Percentiles rank a stretch among this genome's conserved stretches.
Evolutionary conservation across 768 basidiomycete species (phyloP).

Genomic region (Amanita phalloides): DNA sequence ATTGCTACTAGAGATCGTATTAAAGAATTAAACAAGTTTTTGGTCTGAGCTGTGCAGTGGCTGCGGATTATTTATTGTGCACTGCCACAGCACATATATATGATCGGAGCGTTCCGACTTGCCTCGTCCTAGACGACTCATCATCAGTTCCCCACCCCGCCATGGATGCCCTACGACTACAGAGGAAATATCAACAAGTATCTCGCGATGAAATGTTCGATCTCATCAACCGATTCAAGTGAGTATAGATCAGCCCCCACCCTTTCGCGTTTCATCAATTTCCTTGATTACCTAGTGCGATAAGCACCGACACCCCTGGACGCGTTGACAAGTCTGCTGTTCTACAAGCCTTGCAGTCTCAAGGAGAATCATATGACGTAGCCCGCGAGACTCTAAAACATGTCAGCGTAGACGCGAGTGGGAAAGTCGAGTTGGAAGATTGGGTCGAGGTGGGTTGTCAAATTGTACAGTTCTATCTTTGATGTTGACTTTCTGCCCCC

Average conservation of each 20-base stretch:
- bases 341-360: conserved; percentile 64
- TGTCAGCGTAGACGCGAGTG: conserved; percentile 89
- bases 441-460: conserved; percentile 78
- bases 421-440: conserved; percentile 94
- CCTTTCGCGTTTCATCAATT: neutral
- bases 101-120: neutral
- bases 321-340: conserved; percentile 76
- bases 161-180: conserved; percentile 80
- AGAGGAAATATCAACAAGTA: conserved; percentile 89
- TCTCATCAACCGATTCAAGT: conserved; percentile 96
- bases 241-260: conserved; percentile 20
- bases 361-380: conserved; percentile 85
- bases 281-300: conserved; percentile 33
- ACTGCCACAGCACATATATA: conserved; percentile 3
- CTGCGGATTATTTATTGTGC: neutral
- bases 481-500: conserved; percentile 8
- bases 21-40: neutral
- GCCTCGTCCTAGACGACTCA: neutral
- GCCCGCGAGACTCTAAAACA: conserved; percentile 86
- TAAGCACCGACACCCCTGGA: conserved; percentile 72
- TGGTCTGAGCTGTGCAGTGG: neutral
- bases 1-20: conserved; percentile 1
- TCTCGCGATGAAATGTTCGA: conserved; percentile 91
- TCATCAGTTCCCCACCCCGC: neutral
- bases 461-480: conserved; percentile 8